phyloP scores from a whole-genome alignment of 163 green algal genomes.

The Trebouxia gelatinosa region DNA sequence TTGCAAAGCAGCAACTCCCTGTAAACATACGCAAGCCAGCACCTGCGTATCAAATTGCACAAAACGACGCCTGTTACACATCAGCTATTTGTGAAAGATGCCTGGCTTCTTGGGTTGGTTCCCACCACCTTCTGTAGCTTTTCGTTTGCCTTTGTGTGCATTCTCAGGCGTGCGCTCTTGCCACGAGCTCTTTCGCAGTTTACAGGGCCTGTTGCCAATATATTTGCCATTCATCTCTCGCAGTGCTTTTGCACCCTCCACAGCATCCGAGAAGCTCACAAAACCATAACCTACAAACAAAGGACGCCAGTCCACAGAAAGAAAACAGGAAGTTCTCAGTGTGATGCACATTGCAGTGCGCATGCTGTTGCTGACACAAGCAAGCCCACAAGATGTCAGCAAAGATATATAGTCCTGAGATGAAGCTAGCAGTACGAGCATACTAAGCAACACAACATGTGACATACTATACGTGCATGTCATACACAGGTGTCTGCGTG shows the following conservation, averaged over 20 bases:
- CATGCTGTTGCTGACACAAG: no score
- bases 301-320: not conserved
- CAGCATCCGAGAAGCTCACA: conserved; percentile 79
- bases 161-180: conserved; percentile 62
- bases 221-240: conserved; percentile 94
- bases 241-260: conserved; percentile 81
- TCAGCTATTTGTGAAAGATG: conserved; percentile 29
- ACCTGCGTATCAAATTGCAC: no score
- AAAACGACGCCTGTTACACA: no score
- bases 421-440: no score
- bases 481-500: not conserved
- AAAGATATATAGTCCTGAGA: not conserved
- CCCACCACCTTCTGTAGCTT: conserved; percentile 8
- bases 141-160: conserved; percentile 7
- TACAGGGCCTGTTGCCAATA: conserved; percentile 90
- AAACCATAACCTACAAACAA: conserved; percentile 84
- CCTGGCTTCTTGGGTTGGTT: conserved; percentile 26
- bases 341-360: not conserved
- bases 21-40: no score
- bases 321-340: not conserved
- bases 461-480: not conserved
- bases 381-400: not conserved
- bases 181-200: conserved; percentile 84
- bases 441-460: no score
- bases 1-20: no score